Conservation (phyloP, 345 rosid species). For the Alliaria petiolata region DNA sequence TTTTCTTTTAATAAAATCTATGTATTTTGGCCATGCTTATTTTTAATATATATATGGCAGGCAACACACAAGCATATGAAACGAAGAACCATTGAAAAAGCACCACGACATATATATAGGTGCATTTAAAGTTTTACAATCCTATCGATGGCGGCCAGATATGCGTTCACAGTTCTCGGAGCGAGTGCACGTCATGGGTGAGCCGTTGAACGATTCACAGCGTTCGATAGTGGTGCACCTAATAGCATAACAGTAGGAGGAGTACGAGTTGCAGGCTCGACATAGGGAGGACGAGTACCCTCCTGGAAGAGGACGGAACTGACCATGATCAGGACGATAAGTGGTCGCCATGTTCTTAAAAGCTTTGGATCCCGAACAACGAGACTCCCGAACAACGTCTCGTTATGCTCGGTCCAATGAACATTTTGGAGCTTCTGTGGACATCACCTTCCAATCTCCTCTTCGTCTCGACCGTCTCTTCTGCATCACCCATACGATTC, state of each 20-base stretch:
- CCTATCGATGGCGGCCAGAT: no score
- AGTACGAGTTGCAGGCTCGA: neutral
- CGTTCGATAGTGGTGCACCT: neutral
- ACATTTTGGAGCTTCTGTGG: neutral
- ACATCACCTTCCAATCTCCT: neutral
- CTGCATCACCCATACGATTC: neutral
- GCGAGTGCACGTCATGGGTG: neutral
- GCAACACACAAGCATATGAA: no score
- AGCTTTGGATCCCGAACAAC: no score
- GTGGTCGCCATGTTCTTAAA: neutral
- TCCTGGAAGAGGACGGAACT: neutral
- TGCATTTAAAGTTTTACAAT: no score
- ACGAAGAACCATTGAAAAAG: no score
- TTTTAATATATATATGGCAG: neutral
- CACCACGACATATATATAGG: no score
- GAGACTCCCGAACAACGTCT: no score
- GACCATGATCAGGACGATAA: neutral
- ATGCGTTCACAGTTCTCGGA: neutral
- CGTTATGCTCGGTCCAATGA: no score
- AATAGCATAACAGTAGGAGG: neutral
- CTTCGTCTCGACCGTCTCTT: neutral
- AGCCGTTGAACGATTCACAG: neutral
- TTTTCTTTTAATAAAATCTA: neutral
- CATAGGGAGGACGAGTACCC: neutral
- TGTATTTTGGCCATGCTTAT: neutral